A percentile compares a stretch with the other conserved stretches of the same genome.
Conservation (phyloP, 352 stramenopile species). For the Phytophthora hybrid region DNA sequence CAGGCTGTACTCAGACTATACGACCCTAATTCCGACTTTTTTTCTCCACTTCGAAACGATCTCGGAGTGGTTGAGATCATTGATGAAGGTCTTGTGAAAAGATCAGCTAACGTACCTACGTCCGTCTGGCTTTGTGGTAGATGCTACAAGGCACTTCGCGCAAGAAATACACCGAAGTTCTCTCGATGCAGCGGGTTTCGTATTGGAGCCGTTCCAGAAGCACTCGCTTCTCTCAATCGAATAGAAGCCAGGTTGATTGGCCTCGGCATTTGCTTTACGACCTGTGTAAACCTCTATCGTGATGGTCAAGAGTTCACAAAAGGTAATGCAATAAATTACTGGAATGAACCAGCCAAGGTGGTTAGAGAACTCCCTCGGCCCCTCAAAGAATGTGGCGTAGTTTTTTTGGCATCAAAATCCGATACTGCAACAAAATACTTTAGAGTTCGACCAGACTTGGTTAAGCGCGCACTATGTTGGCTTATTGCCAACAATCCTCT, state of each 20-base stretch:
- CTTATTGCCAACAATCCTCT: constrained; percentile 9
- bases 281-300: constrained; percentile 11
- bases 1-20: too few relatives aligned
- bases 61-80: too few relatives aligned
- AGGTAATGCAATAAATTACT: constrained; percentile 24
- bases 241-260: constrained; percentile 16
- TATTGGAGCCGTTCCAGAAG: neutral
- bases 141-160: too few relatives aligned
- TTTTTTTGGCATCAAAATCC: neutral
- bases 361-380: neutral
- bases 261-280: constrained; percentile 16
- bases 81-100: too few relatives aligned
- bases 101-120: too few relatives aligned
- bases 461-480: neutral
- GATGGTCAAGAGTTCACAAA: constrained; percentile 24
- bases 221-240: constrained; percentile 9
- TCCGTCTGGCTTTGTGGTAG: too few relatives aligned
- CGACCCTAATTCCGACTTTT: too few relatives aligned
- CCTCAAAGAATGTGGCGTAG: neutral
- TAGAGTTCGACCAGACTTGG: constrained; percentile 8
- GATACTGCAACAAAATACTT: neutral
- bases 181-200: constrained; percentile 14
- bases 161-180: constrained; percentile 6
- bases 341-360: constrained; percentile 8
- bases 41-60: too few relatives aligned